phyloP scores from a whole-genome alignment of 2,329 filamentous ascomycete genomes.

The Stachybotrys echinatus region DNA sequence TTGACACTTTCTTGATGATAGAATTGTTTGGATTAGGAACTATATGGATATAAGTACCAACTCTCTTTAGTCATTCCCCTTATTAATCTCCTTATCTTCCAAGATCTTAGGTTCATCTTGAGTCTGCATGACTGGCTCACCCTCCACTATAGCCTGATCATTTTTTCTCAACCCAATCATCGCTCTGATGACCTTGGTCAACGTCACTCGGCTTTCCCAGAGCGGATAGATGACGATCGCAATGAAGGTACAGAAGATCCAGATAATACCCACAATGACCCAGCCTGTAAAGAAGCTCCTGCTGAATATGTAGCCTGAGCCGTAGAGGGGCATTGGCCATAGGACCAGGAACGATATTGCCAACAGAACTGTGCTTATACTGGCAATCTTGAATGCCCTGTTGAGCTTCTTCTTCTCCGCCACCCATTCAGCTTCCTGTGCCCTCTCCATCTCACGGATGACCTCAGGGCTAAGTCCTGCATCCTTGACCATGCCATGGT shows the following conservation, averaged over 20 bases:
- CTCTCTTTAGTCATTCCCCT: too few species aligned
- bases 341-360: constrained; percentile 69
- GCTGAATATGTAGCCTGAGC: constrained; percentile 60
- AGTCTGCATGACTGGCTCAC: background rate
- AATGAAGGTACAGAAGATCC: constrained; percentile 64
- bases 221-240: constrained; percentile 76
- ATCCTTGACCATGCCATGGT: constrained; percentile 57
- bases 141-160: background rate
- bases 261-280: constrained; percentile 64
- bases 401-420: constrained; percentile 43
- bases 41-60: too few species aligned
- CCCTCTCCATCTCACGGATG: constrained; percentile 11
- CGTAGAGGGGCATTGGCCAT: constrained; percentile 94
- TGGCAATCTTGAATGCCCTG: constrained; percentile 43
- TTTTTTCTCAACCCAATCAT: background rate
- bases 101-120: background rate
- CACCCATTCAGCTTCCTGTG: constrained; percentile 28
- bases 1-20: too few species aligned
- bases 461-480: constrained; percentile 44
- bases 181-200: background rate
- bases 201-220: constrained; percentile 67
- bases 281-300: constrained; percentile 66
- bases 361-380: constrained; percentile 22
- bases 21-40: too few species aligned
- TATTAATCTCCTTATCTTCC: background rate